Percentiles rank a stretch among this genome's conserved stretches.
Evolutionary conservation across 441 rosid species (phyloP).

Genomic region (Eugenia klotzschiana): DNA sequence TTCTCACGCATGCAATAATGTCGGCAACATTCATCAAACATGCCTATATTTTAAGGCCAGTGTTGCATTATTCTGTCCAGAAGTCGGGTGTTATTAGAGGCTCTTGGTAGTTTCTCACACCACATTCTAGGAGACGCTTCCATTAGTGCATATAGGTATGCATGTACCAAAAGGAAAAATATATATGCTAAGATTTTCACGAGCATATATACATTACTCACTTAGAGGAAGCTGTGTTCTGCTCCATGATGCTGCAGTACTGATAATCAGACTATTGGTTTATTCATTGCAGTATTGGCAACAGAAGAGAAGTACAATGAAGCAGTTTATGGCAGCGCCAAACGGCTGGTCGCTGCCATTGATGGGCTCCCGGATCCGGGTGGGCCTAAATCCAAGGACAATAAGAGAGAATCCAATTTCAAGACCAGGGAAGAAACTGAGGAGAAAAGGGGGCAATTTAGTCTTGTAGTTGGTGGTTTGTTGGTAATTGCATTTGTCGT

Average conservation of each 20-base stretch:
- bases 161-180: not conserved
- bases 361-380: constrained; percentile 93
- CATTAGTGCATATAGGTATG: not conserved
- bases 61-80: not conserved
- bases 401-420: constrained; percentile 80
- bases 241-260: not conserved
- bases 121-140: not conserved
- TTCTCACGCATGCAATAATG: not conserved
- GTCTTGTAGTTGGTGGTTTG: constrained; percentile 84
- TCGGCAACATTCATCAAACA: not conserved
- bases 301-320: constrained; percentile 94
- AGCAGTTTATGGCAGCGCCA: constrained; percentile 69
- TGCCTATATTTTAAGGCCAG: not conserved
- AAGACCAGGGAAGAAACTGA: constrained; percentile 80
- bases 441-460: constrained; percentile 89
- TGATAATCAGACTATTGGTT: not conserved
- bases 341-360: constrained; percentile 73
- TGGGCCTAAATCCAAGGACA: constrained; percentile 56
- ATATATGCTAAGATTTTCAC: not conserved
- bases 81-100: not conserved
- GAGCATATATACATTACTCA: not conserved
- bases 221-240: not conserved
- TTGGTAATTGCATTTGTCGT: constrained; percentile 87
- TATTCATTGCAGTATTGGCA: constrained; percentile 55
- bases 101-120: not conserved